Percentiles rank a stretch among this genome's conserved stretches.
These are phyloP conservation scores for Byssothecium circinans DNA, from an alignment of 2,329 filamentous ascomycete species.

Conservation along the genomic window DNA sequence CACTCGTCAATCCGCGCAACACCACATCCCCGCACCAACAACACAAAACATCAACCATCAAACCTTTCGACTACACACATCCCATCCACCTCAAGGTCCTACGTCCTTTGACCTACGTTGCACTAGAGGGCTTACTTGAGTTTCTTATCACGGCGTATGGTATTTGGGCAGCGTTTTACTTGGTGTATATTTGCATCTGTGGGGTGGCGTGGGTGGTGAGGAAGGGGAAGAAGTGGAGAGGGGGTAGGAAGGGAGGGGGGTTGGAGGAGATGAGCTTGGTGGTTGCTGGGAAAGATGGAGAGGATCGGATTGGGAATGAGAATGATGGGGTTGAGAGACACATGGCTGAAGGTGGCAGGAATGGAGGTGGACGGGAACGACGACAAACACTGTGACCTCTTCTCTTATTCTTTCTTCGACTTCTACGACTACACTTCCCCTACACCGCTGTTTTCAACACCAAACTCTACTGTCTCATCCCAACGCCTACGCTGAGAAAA, in stretches of 20 bases:
- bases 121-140: conserved; percentile 6
- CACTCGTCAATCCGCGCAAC: neutral
- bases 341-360: too few species aligned
- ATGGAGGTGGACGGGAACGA: too few species aligned
- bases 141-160: conserved; percentile 11
- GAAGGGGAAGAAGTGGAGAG: neutral
- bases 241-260: neutral
- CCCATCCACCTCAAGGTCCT: conserved; percentile 1
- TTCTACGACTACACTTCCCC: too few species aligned
- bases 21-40: neutral
- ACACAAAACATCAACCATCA: neutral
- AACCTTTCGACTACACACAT: neutral
- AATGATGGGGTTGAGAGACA: too few species aligned
- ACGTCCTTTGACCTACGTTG: conserved; percentile 1
- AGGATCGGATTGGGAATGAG: too few species aligned
- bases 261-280: neutral
- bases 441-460: neutral
- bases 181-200: conserved; percentile 11
- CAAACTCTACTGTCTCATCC: neutral
- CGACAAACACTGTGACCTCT: too few species aligned
- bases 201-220: conserved; percentile 3
- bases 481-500: neutral
- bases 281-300: neutral
- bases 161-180: conserved; percentile 11
- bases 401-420: too few species aligned